Conservation (phyloP, 345 rosid genomes). For the Boechera divaricarpa region DNA sequence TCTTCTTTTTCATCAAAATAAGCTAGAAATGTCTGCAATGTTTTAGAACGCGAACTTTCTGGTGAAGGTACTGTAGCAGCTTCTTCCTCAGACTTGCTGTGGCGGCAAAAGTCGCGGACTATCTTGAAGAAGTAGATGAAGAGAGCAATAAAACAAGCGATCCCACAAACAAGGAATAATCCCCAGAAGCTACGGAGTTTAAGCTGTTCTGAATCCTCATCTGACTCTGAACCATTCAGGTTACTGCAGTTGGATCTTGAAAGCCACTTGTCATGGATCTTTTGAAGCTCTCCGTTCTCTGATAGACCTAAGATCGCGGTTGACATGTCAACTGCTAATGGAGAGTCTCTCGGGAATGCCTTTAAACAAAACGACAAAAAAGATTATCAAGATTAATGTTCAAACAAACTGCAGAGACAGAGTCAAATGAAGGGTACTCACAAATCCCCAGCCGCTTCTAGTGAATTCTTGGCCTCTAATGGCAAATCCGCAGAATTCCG, state of each 20-base stretch:
- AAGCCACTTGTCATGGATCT: conserved; percentile 77
- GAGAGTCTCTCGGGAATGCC: conserved; percentile 95
- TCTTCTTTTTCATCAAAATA: conserved; percentile 70
- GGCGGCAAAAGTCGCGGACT: conserved; percentile 56
- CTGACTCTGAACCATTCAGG: conserved; percentile 34
- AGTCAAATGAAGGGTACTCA: conserved; percentile 51
- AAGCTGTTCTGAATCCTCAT: conserved; percentile 68
- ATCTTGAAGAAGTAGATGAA: conserved; percentile 58
- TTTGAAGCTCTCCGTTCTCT: conserved; percentile 83
- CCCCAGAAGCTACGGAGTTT: conserved; percentile 82
- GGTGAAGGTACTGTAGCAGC: conserved; percentile 40
- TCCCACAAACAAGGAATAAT: conserved; percentile 75
- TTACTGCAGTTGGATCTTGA: conserved; percentile 55
- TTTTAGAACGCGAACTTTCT: conserved; percentile 51
- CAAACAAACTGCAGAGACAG: neutral
- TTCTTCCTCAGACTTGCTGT: conserved; percentile 44
- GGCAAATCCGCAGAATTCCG: conserved; percentile 69
- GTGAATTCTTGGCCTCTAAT: conserved; percentile 85
- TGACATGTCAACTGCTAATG: conserved; percentile 84
- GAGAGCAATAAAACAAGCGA: conserved; percentile 65
- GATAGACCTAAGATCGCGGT: conserved; percentile 81
- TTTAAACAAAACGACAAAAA: conserved; percentile 23
- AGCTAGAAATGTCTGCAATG: conserved; percentile 67
- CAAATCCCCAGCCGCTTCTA: conserved; percentile 91
- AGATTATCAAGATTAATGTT: conserved; percentile 21